Evolutionary conservation across 2,329 filamentous ascomycete species (phyloP).

Genomic region (Fusarium circinatum): DNA sequence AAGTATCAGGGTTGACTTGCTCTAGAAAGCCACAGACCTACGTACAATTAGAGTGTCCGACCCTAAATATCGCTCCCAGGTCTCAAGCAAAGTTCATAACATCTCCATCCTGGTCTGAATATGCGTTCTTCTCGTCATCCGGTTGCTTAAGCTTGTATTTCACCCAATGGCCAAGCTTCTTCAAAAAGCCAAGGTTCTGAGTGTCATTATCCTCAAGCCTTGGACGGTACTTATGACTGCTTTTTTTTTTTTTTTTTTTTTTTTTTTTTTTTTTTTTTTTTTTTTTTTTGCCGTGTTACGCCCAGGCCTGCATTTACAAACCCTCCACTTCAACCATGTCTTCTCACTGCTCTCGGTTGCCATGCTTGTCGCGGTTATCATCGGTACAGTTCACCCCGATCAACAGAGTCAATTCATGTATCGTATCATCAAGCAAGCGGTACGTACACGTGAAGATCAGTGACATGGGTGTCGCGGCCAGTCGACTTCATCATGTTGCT

Average conservation of each 20-base stretch:
- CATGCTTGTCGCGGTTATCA: background rate
- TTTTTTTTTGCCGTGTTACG: too few relatives aligned
- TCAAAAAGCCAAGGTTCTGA: fast-evolving
- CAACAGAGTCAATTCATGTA: background rate
- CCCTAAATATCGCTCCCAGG: fast-evolving
- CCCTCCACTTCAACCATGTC: background rate
- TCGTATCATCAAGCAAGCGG: background rate
- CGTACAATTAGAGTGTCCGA: too few relatives aligned
- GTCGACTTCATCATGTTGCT: background rate
- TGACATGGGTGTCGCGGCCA: background rate
- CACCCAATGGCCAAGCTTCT: background rate
- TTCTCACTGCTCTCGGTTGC: background rate
- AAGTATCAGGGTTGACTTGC: background rate
- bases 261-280: too few relatives aligned
- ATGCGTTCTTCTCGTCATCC: background rate
- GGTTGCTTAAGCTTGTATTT: background rate
- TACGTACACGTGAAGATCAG: background rate
- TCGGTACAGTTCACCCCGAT: background rate
- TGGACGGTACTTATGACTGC: too few relatives aligned
- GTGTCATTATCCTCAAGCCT: fast-evolving
- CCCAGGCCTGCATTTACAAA: too few relatives aligned
- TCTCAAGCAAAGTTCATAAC: too few relatives aligned
- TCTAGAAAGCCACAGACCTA: too few relatives aligned
- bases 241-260: fast-evolving
- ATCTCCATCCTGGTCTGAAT: background rate